Percentiles rank a stretch among this genome's conserved stretches.
Conservation (phyloP, 1,139 yeast genomes). For the Yamadazyma atlantica region DNA sequence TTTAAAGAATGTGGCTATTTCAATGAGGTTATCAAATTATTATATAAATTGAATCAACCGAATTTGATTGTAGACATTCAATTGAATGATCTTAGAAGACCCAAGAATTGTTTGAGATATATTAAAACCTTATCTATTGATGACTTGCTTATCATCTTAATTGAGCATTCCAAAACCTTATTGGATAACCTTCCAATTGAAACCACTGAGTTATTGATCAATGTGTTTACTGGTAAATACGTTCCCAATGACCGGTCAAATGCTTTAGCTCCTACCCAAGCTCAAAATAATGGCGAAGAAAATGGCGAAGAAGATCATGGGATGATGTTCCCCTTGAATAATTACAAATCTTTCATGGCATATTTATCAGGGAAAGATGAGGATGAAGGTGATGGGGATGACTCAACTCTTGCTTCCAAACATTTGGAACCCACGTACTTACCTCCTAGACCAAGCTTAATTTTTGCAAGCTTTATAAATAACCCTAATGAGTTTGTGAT, state of each 20-base stretch:
- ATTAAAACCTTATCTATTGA: conserved; percentile 72
- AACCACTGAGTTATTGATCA: conserved; percentile 78
- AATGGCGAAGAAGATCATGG: conserved; percentile 2
- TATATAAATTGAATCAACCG: conserved; percentile 72
- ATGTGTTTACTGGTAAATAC: conserved; percentile 86
- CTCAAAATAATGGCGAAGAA: conserved; percentile 7
- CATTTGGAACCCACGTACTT: conserved; percentile 64
- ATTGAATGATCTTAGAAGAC: conserved; percentile 64
- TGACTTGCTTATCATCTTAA: conserved; percentile 71
- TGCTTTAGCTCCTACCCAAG: conserved; percentile 4
- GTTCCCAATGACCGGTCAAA: conserved; percentile 34
- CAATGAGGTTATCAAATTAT: conserved; percentile 67
- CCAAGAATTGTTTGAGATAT: conserved; percentile 62
- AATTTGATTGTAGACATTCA: conserved; percentile 76
- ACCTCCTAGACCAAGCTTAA: conserved; percentile 88
- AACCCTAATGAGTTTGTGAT: conserved; percentile 88
- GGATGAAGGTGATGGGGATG: conserved; percentile 13
- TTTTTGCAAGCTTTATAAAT: conserved; percentile 81
- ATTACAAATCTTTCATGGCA: conserved; percentile 69
- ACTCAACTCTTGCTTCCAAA: conserved; percentile 12
- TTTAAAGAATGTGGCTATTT: conserved; percentile 78
- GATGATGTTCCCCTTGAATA: conserved; percentile 42
- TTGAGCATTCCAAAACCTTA: conserved; percentile 64
- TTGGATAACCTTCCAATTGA: conserved; percentile 73
- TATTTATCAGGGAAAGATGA: conserved; percentile 47